Base-by-base conservation (phyloP, 2,329 filamentous ascomycete species). In the Alternaria solani region DNA sequence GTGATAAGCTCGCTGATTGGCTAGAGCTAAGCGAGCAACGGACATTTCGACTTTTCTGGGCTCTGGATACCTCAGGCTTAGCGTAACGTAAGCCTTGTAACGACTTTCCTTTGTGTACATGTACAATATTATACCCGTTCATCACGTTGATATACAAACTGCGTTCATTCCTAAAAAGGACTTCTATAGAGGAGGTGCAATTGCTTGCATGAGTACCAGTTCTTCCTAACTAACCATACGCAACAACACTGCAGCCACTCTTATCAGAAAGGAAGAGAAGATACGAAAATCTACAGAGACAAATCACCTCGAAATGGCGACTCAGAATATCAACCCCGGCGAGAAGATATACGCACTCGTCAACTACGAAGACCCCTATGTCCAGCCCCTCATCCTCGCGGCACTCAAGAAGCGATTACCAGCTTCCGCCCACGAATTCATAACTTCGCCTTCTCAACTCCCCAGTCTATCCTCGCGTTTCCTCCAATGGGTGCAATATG, bases 291-390 rank as follows among this genome's bases (percentile, higher is more conserved):
- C 1, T 18, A 8, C 14, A 5, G 16, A 36, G 2, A 36, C 32
- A 36, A 16, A 16, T 2, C 11, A 34, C 7, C 5, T 16, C 16
- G 36, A 12, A 11, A 49, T 49, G 46, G 30, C 32, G 0, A 5
- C 46, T 7, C 0, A 23, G 9, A 12, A 36, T 11, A 9, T 2
- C 14, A 8, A 20, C 8, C 7, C 18, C 11, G 6, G 4, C 18
- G 44, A 48, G 28, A 73, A 65, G 14, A 64, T 93, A 65, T 89
- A 92, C 79, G 92, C 91, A 51, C 78, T 94, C 51, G 83, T 97
- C 70, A 86, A 93, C 73, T 97, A 97, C 78, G 92, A 93, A 71
- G 93, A 97, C 75, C 75, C 84, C 44, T 99, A 98, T 75, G 92
- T 98, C 8, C 92, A 97, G 73, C 92, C 92, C 1, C 86, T 98